Conservation (phyloP, 192 early-diverging fungal species). For the Podila epicladia region DNA sequence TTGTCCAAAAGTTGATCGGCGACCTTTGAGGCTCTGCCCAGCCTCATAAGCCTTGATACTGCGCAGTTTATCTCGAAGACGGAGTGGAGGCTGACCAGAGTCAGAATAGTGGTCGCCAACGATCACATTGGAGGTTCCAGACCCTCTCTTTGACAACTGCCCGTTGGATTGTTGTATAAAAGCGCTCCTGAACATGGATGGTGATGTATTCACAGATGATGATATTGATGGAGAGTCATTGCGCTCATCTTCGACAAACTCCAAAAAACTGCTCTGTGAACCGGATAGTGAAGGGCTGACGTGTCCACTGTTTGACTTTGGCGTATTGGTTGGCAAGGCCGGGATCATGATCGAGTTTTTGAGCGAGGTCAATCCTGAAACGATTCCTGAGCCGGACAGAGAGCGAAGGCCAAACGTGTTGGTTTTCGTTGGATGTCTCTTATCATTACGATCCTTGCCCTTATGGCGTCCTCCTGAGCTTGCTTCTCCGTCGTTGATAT, state of each 20-base stretch:
- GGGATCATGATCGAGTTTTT: constrained; percentile 53
- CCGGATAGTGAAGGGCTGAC: neutral
- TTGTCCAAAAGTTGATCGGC: constrained; percentile 8
- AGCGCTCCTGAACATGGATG: constrained; percentile 15
- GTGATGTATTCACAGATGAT: constrained; percentile 9
- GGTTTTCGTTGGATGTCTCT: neutral
- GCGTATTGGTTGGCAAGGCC: constrained; percentile 8
- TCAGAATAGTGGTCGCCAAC: constrained; percentile 2
- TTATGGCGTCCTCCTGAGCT: neutral
- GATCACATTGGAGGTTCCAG: neutral
- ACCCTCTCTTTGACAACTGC: neutral
- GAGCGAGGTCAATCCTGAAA: constrained; percentile 39
- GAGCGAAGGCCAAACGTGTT: constrained; percentile 22
- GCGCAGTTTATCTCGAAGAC: neutral
- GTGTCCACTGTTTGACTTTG: neutral
- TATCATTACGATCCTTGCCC: neutral
- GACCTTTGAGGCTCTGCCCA: neutral
- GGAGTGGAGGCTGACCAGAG: neutral
- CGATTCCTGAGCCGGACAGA: constrained; percentile 20
- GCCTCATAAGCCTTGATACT: neutral
- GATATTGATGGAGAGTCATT: neutral
- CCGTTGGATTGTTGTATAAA: neutral
- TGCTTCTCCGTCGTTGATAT: neutral
- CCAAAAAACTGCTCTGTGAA: constrained; percentile 28
- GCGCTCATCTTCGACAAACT: constrained; percentile 13